Percentiles rank a stretch among this genome's conserved stretches.
Conservation (phyloP, 1,139 yeast genomes). For the Candida glucosophila region DNA sequence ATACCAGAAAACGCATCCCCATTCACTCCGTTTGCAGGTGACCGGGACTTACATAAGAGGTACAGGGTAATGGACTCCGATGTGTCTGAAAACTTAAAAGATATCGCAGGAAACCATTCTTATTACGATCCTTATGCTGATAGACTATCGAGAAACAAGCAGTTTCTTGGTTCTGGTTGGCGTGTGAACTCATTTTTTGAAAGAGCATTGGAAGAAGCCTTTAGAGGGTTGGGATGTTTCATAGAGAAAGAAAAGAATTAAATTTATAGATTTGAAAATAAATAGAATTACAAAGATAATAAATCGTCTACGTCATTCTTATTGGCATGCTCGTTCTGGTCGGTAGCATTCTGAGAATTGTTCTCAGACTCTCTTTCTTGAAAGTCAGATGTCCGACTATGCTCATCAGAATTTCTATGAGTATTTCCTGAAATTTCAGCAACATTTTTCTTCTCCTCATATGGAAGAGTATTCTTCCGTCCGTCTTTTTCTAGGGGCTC, state of each 20-base stretch:
- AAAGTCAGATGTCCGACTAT: too few relatives aligned
- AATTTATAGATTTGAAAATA: too few relatives aligned
- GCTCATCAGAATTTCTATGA: too few relatives aligned
- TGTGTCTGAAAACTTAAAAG: conserved; percentile 31
- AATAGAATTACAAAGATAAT: too few relatives aligned
- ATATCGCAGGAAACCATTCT: conserved; percentile 22
- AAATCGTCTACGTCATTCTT: too few relatives aligned
- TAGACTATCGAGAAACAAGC: conserved; percentile 53
- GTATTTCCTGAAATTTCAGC: too few relatives aligned
- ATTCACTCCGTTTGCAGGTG: conserved; percentile 93
- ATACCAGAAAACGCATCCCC: conserved; percentile 39
- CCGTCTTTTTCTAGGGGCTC: too few relatives aligned
- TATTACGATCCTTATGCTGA: conserved; percentile 40
- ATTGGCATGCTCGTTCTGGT: too few relatives aligned
- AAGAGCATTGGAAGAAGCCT: conserved; percentile 80
- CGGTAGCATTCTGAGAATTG: too few relatives aligned
- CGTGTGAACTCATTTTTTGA: conserved; percentile 59
- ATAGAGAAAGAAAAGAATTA: conserved; percentile 63
- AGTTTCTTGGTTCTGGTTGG: conserved; percentile 83
- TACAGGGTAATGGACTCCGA: conserved; percentile 30
- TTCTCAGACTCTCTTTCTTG: too few relatives aligned
- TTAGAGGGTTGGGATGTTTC: conserved; percentile 78
- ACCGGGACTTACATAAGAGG: conserved; percentile 46
- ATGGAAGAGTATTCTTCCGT: too few relatives aligned
- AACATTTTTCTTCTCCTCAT: too few relatives aligned